Evolutionary conservation across 345 rosid genomes (phyloP).

Genomic region (Eucalyptus erythrocorys): DNA sequence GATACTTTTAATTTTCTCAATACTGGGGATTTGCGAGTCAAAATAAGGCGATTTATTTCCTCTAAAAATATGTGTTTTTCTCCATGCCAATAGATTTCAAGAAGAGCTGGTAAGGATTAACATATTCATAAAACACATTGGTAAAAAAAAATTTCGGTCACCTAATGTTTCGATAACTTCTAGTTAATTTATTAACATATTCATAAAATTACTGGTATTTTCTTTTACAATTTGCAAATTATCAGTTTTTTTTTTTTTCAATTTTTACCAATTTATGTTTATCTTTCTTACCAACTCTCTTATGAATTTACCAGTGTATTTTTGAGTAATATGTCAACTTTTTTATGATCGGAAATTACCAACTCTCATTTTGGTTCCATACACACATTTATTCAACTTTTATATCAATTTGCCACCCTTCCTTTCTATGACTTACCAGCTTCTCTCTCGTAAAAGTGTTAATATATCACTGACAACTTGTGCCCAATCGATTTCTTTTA

Average conservation of each 20-base stretch:
- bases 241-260: not conserved
- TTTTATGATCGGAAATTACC: not conserved
- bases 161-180: not conserved
- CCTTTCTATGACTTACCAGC: not conserved
- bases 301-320: not conserved
- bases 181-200: not conserved
- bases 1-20: not conserved
- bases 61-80: not conserved
- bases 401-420: not conserved
- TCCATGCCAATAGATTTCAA: not conserved
- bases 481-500: no score
- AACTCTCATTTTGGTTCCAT: not conserved
- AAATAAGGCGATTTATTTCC: not conserved
- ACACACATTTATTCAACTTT: not conserved
- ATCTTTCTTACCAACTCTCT: not conserved
- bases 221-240: not conserved
- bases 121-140: not conserved
- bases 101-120: not conserved
- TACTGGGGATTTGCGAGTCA: not conserved
- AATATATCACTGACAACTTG: not conserved
- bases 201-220: not conserved
- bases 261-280: not conserved
- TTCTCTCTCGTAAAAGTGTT: not conserved
- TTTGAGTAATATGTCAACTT: not conserved
- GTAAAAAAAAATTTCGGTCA: not conserved